Base-by-base conservation (phyloP, 1,139 yeast species). In the Kurtzmaniella natalensis region DNA sequence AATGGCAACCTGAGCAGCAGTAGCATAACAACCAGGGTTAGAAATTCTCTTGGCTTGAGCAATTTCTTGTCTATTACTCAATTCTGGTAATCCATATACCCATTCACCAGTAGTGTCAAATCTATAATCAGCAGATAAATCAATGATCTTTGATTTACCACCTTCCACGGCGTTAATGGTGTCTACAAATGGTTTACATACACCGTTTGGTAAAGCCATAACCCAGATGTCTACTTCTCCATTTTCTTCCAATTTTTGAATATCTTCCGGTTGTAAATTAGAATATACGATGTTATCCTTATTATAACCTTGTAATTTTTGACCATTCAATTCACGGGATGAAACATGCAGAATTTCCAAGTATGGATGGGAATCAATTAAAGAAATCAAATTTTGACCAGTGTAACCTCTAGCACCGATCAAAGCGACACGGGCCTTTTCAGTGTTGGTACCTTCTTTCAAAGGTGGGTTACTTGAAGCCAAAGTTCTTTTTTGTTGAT, bases 341-440 rank as follows among this genome's bases (percentile, higher is more conserved):
- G 97, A 89, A 34, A 92, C 97, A 53, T 89, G 95, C 4, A 94
- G 76, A 35, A 92, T 68, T 53, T 89, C 96, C 45, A 92, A 70
- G 57, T 76, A 77, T 33, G 95, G 95, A 61, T 92, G 99, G 37
- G 72, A 66, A 59, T 92, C 87, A 45, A 92, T 84, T 65, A 92
- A 71, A 32, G 81, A 76, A 47, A 92, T 87, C 58, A 92, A 73
- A 49, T 92, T 92, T 63, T 85, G 95, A 22, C 98, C 99, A 20
- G 97, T 89, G 63, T 78, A 87, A 26, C 99, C 99, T 64, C 99
- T 82, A 27, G 98, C 99, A 49, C 99, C 99, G 54, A 92, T 89
- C 48, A 92, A 74, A 1, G 96, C 98, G 32, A 94, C 89, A 40
- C 77, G 78, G 25, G 86, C 67, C 39, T 75, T 76, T 34, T 66